phyloP scores from a whole-genome alignment of 192 early-diverging fungal species.

The Endogone sp. region DNA sequence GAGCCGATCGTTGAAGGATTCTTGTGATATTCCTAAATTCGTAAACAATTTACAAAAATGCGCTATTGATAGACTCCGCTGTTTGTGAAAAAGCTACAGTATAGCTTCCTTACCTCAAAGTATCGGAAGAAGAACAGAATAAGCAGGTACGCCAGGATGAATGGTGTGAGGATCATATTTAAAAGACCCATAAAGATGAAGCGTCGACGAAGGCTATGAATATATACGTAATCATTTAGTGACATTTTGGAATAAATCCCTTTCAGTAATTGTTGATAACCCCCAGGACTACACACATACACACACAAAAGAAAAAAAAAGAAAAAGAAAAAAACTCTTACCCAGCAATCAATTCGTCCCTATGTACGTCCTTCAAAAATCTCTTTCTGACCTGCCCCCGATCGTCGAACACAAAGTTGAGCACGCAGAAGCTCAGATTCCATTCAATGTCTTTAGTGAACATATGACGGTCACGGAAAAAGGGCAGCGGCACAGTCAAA shows the following conservation, averaged over 20 bases:
- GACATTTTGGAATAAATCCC: background rate
- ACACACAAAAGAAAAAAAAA: slow-evolving; percentile 11
- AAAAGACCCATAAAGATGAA: slow-evolving; percentile 88
- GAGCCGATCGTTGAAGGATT: slow-evolving; percentile 80
- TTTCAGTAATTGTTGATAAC: slow-evolving; percentile 12
- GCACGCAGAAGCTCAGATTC: slow-evolving; percentile 84
- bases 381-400: slow-evolving; percentile 75
- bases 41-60: background rate
- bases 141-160: slow-evolving; percentile 76
- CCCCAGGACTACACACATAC: background rate
- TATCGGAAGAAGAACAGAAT: slow-evolving; percentile 90
- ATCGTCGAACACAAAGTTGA: slow-evolving; percentile 87
- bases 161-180: slow-evolving; percentile 82
- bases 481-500: slow-evolving; percentile 57
- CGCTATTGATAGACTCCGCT: too few species aligned
- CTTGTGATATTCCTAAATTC: slow-evolving; percentile 64
- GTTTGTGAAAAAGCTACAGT: too few species aligned
- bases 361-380: slow-evolving; percentile 73
- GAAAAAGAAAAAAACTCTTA: slow-evolving; percentile 19
- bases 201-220: slow-evolving; percentile 56
- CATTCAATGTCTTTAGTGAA: slow-evolving; percentile 90
- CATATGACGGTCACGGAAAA: slow-evolving; percentile 35
- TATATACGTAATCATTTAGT: too few species aligned
- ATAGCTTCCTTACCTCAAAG: slow-evolving; percentile 81
- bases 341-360: slow-evolving; percentile 63